Evolutionary conservation across 805 yeast species (phyloP), one percentile per base, ranked within the genome.

Genomic region (Candida odintsovae): DNA sequence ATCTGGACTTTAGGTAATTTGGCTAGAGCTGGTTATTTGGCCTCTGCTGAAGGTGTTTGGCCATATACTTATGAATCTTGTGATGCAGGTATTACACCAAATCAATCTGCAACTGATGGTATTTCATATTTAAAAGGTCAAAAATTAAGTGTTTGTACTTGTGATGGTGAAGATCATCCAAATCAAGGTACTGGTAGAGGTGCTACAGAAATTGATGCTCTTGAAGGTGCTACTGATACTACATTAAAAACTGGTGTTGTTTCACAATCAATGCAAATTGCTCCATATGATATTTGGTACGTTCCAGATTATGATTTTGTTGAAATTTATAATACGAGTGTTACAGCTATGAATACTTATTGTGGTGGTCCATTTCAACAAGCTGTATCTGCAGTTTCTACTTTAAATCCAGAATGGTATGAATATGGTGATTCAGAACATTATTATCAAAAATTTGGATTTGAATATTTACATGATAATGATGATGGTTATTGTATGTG

Each of bases 271-370:
- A 63, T 70, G 48, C 79, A 75, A 59, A 60, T 75, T 50, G 80
- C 80, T 9, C 80, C 80, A 1, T 65, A 64, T 57, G 79, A 75
- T 56, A 67, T 74, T 37, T 75, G 80, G 80, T 75, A 74, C 52
- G 60, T 58, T 52, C 77, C 80, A 3, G 78, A 75, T 55, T 75
- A 75, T 56, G 66, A 70, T 48, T 75, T 66, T 49, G 59, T 75
- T 38, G 72, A 68, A 40, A 58, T 75, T 38, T 58, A 73, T 51
- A 71, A 75, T 53, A 31, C 37, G 7, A 61, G 71, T 16, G 63
- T 69, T 26, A 70, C 79, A 2, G 51, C 68, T 15, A 70, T 74
- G 72, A 71, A 70, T 51, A 61, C 73, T 0, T 74, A 70, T 51
- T 62, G 75, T 12, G 80, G 80, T 8, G 76, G 77, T 13, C 78